Evolutionary conservation across 345 rosid genomes (phyloP).

Genomic region (Eucalyptus marginata): DNA sequence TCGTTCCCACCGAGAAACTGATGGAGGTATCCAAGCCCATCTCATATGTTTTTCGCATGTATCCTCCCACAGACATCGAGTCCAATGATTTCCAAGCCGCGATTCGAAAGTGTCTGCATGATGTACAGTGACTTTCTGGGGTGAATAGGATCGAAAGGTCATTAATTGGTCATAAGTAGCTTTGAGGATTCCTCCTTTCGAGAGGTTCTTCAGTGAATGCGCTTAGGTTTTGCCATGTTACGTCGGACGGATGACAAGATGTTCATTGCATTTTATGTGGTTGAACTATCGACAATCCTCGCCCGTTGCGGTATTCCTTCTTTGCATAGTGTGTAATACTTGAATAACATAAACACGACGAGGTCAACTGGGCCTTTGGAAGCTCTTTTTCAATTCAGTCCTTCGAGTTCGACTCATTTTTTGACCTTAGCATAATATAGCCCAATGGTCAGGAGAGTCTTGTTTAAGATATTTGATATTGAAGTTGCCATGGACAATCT

Average conservation of each 20-base stretch:
- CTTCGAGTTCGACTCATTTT: background rate
- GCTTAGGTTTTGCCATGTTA: background rate
- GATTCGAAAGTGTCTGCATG: slow-evolving; percentile 20
- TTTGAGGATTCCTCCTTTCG: background rate
- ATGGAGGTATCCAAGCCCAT: slow-evolving; percentile 44
- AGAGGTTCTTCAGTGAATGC: background rate
- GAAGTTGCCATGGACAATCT: background rate
- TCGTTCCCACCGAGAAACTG: slow-evolving; percentile 19
- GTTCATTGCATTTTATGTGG: background rate
- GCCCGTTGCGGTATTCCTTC: background rate
- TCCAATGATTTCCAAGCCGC: slow-evolving; percentile 31
- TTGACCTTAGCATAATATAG: background rate
- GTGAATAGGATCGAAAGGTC: background rate
- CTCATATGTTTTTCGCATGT: slow-evolving; percentile 60
- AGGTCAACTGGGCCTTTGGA: background rate
- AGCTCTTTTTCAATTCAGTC: background rate
- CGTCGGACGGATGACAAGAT: background rate
- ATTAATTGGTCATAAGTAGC: background rate
- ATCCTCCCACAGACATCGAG: slow-evolving; percentile 49
- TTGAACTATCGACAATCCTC: background rate
- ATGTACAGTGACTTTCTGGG: background rate
- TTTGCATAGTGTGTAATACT: background rate
- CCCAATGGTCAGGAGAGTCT: background rate
- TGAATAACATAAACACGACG: background rate
- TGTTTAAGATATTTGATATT: background rate